Evolutionary conservation across 2,329 filamentous ascomycete species (phyloP), one percentile per base, ranked within the genome.

Genomic region (Colletotrichum sojae): DNA sequence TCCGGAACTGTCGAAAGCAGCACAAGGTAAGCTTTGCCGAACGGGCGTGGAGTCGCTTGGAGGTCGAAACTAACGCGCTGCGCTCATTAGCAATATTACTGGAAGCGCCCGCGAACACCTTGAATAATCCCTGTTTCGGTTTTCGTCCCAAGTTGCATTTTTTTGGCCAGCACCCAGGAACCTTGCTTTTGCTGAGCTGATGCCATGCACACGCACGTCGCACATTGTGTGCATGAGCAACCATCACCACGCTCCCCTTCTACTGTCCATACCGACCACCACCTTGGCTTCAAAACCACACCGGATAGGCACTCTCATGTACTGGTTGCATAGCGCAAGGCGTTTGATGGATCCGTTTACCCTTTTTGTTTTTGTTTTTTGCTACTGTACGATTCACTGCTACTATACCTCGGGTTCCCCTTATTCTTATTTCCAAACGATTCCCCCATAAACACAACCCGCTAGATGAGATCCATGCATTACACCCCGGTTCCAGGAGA

Each of bases 1-100:
- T 99, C 76, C 88, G 96, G 73, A 92, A 91, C 76, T 98, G 96
- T 77, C 89, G 96, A 76, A 98, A 98, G 83, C 94, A 96, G 78
- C 96, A 99, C 82, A 98, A 98, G 93, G 95, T 98, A 88, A 77
- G 84, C 80, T 71, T 36, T 12, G 43, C 46, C 31, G n/a, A 36
- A 39, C 16, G 2, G 12, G 20, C 22, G 39, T n/a, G 10, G 22
- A 39, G 6, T 51, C 16, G n/a, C n/a, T 46, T 18, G 6, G 45
- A 54, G 13, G 46, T 63, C 49, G 63, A 31, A 22, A 69, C 58
- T 75, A 71, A 76, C 74, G 68, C 53, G 10, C 39, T 49, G 25
- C 15, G 31, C 22, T 54, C 22, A 43, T 70, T 72, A 91, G 89
- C 89, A 91, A 90, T 91, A 91, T 75, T 91, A 89, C 78, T 91